Conservation (phyloP, 495 filamentous ascomycete species). For the Aspergillus homomorphus region DNA sequence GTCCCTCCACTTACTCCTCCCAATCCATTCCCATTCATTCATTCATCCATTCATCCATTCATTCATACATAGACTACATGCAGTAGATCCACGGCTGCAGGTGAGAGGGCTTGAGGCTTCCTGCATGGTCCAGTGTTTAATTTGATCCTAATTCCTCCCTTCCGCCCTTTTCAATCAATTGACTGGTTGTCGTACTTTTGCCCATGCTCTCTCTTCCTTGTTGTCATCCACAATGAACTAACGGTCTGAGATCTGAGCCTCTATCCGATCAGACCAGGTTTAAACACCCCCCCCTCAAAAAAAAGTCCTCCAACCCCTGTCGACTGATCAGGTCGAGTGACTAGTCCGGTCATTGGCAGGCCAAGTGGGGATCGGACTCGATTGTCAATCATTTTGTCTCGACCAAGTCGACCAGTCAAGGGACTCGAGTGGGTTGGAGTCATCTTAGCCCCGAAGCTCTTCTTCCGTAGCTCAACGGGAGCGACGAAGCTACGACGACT, state of each 20-base stretch:
- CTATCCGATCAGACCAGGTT: neutral
- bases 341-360: slow-evolving; percentile 7
- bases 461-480: slow-evolving; percentile 18
- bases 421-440: slow-evolving; percentile 6
- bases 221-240: too few species aligned
- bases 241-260: neutral
- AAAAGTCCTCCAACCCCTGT: slow-evolving; percentile 11
- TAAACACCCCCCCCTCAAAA: too few species aligned
- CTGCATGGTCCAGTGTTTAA: neutral
- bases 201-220: too few species aligned
- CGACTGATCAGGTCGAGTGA: slow-evolving; percentile 17
- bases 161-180: too few species aligned
- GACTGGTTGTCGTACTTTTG: too few species aligned
- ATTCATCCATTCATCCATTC: neutral
- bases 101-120: neutral
- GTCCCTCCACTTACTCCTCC: neutral
- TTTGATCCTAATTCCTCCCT: neutral
- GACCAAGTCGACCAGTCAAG: slow-evolving; percentile 16
- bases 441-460: slow-evolving; percentile 12
- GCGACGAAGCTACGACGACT: slow-evolving; percentile 2
- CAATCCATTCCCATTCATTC: neutral
- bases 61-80: neutral
- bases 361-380: slow-evolving; percentile 21
- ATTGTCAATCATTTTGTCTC: slow-evolving; percentile 28
- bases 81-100: neutral